phyloP scores from a whole-genome alignment of 179 eudicot genomes.

The Silene coronaria region DNA sequence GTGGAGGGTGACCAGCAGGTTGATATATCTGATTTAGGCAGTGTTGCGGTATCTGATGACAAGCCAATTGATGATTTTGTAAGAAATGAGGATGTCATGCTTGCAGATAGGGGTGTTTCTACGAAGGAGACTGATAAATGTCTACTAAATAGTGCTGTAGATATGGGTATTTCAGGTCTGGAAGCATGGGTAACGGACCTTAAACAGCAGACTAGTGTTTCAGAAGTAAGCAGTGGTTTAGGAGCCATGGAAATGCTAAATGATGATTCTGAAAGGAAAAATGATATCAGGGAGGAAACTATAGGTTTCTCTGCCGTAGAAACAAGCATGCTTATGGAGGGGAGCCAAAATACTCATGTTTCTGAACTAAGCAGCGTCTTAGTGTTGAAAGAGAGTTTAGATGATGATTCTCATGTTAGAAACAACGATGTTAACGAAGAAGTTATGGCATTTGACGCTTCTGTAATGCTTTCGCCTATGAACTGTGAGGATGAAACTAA shows the following conservation, averaged over 20 bases:
- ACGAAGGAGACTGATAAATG: background rate
- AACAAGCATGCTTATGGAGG: slow-evolving; percentile 23
- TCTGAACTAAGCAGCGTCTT: slow-evolving; percentile 1
- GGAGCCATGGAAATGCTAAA: background rate
- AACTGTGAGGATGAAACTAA: background rate
- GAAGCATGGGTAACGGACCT: too few species aligned
- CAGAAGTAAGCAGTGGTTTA: background rate
- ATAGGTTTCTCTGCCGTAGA: background rate
- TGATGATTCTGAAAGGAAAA: slow-evolving; percentile 14
- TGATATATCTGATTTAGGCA: slow-evolving; percentile 13
- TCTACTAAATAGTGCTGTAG: background rate
- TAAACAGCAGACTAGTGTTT: background rate
- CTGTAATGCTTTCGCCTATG: background rate
- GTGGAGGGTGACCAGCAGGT: slow-evolving; percentile 27
- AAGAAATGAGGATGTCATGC: slow-evolving; percentile 1
- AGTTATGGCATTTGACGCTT: slow-evolving; percentile 8
- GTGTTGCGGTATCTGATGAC: slow-evolving; percentile 23
- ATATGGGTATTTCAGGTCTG: too few species aligned
- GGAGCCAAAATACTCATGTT: slow-evolving; percentile 18
- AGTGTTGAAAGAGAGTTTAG: slow-evolving; percentile 2
- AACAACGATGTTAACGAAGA: slow-evolving; percentile 13
- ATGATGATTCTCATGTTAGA: slow-evolving; percentile 12
- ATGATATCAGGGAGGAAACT: background rate
- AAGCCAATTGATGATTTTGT: slow-evolving; percentile 17
- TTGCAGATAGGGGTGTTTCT: slow-evolving; percentile 17